Conservation (phyloP, 225 moss, liverwort and hornwort species). For the Bryum argenteum region DNA sequence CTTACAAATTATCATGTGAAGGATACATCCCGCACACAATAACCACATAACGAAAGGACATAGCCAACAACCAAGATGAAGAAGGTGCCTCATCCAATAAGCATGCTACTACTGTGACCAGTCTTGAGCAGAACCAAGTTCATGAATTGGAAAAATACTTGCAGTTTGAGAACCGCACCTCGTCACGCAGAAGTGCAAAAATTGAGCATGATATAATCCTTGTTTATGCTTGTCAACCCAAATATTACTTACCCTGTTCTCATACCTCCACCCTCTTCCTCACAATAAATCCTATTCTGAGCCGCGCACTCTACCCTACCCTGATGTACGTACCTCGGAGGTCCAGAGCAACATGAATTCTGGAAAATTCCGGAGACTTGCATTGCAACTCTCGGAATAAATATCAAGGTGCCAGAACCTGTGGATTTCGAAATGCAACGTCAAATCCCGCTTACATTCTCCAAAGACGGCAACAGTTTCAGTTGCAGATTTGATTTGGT, state of each 20-base stretch:
- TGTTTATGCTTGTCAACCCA: not conserved
- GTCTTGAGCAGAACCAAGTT: not conserved
- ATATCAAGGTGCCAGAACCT: not conserved
- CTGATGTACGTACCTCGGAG: too few species aligned
- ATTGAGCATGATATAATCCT: not conserved
- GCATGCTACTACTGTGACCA: not conserved
- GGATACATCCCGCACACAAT: too few species aligned
- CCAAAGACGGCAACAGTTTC: constrained; percentile 9
- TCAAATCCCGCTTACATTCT: constrained; percentile 6
- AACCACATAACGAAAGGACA: too few species aligned
- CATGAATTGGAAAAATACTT: not conserved
- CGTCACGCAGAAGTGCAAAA: not conserved
- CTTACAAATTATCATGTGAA: too few species aligned
- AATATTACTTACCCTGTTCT: not conserved
- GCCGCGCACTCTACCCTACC: constrained; percentile 14
- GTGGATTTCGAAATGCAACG: not conserved
- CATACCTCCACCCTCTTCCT: not conserved
- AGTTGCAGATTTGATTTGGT: constrained; percentile 12
- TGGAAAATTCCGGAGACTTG: constrained; percentile 1
- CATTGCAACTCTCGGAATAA: not conserved
- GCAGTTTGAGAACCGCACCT: too few species aligned
- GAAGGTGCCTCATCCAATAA: not conserved
- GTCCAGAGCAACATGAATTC: not conserved
- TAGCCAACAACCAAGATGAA: too few species aligned
- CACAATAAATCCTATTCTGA: not conserved